These are phyloP conservation scores for Boletus fagicola DNA, from an alignment of 768 basidiomycete genomes.

Conservation along the genomic window DNA sequence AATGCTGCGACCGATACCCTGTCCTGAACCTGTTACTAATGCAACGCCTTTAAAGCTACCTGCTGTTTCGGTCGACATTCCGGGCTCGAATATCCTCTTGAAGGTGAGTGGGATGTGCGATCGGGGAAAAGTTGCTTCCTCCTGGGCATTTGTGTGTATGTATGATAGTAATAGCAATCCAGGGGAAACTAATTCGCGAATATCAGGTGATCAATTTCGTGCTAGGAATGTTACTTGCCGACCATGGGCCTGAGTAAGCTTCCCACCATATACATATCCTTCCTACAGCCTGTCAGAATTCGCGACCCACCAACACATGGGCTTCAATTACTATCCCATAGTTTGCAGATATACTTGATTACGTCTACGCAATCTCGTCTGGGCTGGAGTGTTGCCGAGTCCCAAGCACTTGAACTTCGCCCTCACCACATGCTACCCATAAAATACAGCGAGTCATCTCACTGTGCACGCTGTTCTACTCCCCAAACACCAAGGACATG, in stretches of 20 bases:
- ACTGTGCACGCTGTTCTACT: too few species aligned
- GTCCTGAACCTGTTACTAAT: not conserved
- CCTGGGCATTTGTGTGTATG: not conserved
- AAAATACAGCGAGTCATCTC: too few species aligned
- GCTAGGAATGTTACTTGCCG: not conserved
- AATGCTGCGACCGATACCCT: not conserved
- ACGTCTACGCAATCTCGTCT: too few species aligned
- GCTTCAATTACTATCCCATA: not conserved
- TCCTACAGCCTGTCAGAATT: not conserved
- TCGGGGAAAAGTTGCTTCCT: not conserved
- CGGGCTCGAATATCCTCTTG: not conserved
- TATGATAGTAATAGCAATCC: not conserved
- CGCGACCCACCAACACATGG: not conserved
- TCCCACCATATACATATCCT: not conserved
- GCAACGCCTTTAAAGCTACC: not conserved
- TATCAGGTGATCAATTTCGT: not conserved
- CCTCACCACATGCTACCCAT: too few species aligned
- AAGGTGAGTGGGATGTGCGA: not conserved
- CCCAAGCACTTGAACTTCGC: too few species aligned
- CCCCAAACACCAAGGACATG: too few species aligned
- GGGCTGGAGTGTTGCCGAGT: too few species aligned
- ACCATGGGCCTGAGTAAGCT: not conserved
- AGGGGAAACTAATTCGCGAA: not conserved
- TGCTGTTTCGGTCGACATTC: not conserved
- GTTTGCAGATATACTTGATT: not conserved